Evolutionary conservation across 306 rosid species (phyloP), one percentile per base, ranked within the genome.

Genomic region (Casuarina cunninghamiana): DNA sequence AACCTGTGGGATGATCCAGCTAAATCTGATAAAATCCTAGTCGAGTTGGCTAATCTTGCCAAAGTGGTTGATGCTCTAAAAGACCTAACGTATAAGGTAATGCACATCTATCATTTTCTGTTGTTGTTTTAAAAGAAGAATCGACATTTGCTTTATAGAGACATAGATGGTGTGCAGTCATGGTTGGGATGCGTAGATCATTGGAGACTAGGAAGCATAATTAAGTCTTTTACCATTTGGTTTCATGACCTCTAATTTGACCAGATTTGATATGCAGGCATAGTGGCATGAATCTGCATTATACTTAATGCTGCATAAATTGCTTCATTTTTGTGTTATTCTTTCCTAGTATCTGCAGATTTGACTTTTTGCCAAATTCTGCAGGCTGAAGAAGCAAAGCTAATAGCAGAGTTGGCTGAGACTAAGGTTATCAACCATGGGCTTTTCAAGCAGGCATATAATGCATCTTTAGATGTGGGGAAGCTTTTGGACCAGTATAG

Each of bases 341-440:
- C 32, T 41, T 37, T 55, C 48, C n/a, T 48, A 73, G 74, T 71
- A 72, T 48, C 53, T 74, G 74, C 42, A 17, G 43, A 72, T 62
- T 26, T 37, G 53, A 4, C 11, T 49, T 37, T 37, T 35, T 38
- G 38, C 67, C 53, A 62, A 6, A 69, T 19, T 73, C 51, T 81
- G 83, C 88, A 93, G 98, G 88, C 73, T 55, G 97, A 93, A 88
- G 98, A 93, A 82, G 98, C 97, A 77, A 88, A 91, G 81, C 78
- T 93, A 80, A 91, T 93, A 77, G 86, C 87, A 7, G 90, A 91
- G 62, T 81, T 93, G 79, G 90, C 91, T 45, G 97, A 91, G 79
- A 79, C 71, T 75, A 90, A 93, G 79, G 94, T 87, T 65, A 84
- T 93, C 81, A 83, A 89, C 77, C 85, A 74, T 71, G 93, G 93